Percentiles rank a stretch among this genome's conserved stretches.
These are phyloP conservation scores for Vigna mungo DNA, from an alignment of 306 rosid species.

Conservation along the genomic window DNA sequence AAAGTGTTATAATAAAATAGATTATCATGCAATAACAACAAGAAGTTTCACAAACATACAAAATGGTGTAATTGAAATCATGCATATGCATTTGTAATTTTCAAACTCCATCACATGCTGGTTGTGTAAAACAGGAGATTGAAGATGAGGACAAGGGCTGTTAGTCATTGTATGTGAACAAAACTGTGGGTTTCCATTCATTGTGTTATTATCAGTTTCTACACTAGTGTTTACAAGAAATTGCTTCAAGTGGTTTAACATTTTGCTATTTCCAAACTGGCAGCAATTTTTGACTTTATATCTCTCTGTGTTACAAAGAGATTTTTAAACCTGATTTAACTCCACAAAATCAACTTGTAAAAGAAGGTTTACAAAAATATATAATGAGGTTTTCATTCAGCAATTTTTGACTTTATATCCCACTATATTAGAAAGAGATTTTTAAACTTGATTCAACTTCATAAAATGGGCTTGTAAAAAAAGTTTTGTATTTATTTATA, in stretches of 20 bases:
- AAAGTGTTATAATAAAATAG: constrained; percentile 5
- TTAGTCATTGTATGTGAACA: constrained; percentile 18
- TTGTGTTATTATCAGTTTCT: constrained; percentile 12
- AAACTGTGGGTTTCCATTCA: constrained; percentile 14
- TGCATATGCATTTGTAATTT: background rate
- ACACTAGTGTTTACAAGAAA: background rate
- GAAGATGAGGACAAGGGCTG: background rate
- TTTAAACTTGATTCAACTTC: no score
- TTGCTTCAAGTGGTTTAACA: constrained; percentile 7
- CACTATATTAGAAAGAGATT: no score
- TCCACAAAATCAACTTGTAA: no score
- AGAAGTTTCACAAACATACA: constrained; percentile 1
- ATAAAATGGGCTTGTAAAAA: no score
- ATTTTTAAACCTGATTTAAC: no score
- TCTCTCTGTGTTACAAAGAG: background rate
- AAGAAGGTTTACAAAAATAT: no score
- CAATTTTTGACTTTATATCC: no score
- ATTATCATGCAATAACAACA: background rate
- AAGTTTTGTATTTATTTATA: no score
- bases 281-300: background rate
- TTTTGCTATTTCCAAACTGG: background rate
- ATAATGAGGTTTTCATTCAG: no score
- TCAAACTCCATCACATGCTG: background rate
- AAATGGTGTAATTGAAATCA: background rate
- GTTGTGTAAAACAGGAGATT: background rate